These are phyloP conservation scores for Hemileccinum impolitum DNA, from an alignment of 768 basidiomycete species.

Conservation along the genomic window DNA sequence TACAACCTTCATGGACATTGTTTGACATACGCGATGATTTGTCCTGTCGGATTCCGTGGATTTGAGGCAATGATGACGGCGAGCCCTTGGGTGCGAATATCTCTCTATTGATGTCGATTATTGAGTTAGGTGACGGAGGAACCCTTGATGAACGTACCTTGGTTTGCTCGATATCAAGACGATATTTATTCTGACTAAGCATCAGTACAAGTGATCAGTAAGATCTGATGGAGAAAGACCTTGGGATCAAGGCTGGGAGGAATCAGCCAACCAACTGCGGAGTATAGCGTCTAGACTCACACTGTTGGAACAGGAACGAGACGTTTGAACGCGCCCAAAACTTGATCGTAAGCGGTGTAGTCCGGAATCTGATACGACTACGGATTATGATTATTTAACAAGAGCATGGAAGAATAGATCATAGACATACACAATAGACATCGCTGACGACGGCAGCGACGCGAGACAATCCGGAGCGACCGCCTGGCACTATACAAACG, in stretches of 20 bases:
- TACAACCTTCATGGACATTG: not conserved
- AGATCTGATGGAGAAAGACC: conserved; percentile 22
- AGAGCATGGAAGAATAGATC: not conserved
- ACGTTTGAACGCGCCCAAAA: conserved; percentile 81
- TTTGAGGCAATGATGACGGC: conserved; percentile 87
- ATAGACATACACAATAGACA: conserved; percentile 65
- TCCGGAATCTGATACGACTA: conserved; percentile 90
- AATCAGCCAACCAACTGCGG: conserved; percentile 1
- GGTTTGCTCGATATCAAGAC: conserved; percentile 75
- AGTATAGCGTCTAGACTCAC: conserved; percentile 40
- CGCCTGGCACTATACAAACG: conserved; percentile 93
- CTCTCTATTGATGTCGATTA: conserved; percentile 44
- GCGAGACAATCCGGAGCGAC: conserved; percentile 84
- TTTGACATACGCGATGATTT: conserved; percentile 58
- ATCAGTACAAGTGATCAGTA: conserved; percentile 6
- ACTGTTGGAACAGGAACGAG: conserved; percentile 89
- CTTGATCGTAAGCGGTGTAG: conserved; percentile 86
- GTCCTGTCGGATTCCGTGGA: conserved; percentile 97
- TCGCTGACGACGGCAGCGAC: conserved; percentile 91
- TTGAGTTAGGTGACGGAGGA: conserved; percentile 2
- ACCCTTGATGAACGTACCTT: conserved; percentile 40
- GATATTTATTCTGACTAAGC: conserved; percentile 55
- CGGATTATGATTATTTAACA: not conserved
- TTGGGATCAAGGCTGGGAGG: conserved; percentile 44
- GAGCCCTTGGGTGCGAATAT: conserved; percentile 79